Percentiles rank a stretch among this genome's conserved stretches.
phyloP scores from a whole-genome alignment of 2,329 filamentous ascomycete species.

The Epichloe amarillans region DNA sequence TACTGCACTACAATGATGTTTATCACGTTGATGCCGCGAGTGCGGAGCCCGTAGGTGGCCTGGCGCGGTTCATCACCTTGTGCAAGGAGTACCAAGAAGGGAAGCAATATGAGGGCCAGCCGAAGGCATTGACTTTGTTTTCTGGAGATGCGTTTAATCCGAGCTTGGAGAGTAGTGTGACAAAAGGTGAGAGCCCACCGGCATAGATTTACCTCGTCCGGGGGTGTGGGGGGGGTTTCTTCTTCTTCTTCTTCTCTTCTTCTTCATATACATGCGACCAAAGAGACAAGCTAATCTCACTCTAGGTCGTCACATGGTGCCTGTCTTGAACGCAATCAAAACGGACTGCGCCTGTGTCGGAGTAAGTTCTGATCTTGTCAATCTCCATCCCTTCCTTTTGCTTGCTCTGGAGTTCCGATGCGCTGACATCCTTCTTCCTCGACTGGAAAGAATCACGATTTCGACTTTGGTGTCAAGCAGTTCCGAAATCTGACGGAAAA shows the following conservation, averaged over 20 bases:
- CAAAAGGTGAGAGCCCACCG: constrained; percentile 47
- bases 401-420: too few relatives aligned
- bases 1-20: constrained; percentile 88
- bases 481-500: constrained; percentile 59
- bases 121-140: constrained; percentile 64
- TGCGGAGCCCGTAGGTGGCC: constrained; percentile 71
- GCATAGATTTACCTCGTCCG: neutral
- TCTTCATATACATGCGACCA: neutral
- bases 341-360: constrained; percentile 75
- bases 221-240: too few relatives aligned
- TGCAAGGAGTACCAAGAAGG: constrained; percentile 60
- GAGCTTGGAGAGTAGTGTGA: constrained; percentile 75
- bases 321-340: constrained; percentile 63
- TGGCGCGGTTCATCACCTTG: constrained; percentile 67
- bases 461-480: constrained; percentile 80
- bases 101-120: constrained; percentile 45
- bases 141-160: constrained; percentile 91
- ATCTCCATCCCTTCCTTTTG: neutral
- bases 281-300: neutral
- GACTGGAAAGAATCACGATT: constrained; percentile 55
- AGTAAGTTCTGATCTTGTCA: constrained; percentile 32
- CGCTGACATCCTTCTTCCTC: too few relatives aligned
- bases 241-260: neutral
- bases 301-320: constrained; percentile 69
- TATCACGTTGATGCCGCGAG: constrained; percentile 72